Evolutionary conservation across 768 basidiomycete genomes (phyloP), one percentile per base, ranked within the genome.

Genomic region (Russula griseocarnosa): DNA sequence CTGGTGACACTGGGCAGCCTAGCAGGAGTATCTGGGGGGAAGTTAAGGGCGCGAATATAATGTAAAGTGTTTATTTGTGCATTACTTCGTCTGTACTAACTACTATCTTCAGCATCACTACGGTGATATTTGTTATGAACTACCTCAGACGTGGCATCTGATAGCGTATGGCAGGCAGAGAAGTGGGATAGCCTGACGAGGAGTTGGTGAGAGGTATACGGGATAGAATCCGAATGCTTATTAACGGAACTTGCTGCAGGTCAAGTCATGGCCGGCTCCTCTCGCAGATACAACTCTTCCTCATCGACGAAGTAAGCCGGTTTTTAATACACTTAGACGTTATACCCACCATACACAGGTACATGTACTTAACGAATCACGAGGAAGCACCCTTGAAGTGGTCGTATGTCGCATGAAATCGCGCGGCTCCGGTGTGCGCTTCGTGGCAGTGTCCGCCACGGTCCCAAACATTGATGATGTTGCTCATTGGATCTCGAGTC

Each of bases 161-260:
- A 62, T 44, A 24, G 34, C n/a, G 22, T 13, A 22, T 18, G 22
- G 36, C 69, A 94, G 89, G 92, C 90, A 2, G 96, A 99, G 75
- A 99, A 99, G 75, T 95, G 93, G 89, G 96, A 98, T 69, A 90
- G 91, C 55, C 75, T 99, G 61, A 98, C 95, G 7, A 81, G 96
- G 50, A 89, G 86, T 69, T 95, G 90, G 92, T 90, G 44, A 26
- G 75, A 60, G n/a, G 13, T 3, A 52, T 34, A 20, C 46, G 14
- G 24, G 30, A 58, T 24, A 44, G 20, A 18, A 58, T 65, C 52
- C 53, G 50, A 40, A 34, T 38, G 32, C 18, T 54, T 57, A 47
- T 61, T 36, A 36, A 50, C 28, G 55, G n/a, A 65, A 16, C 32
- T 7, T 22, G 5, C 54, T 58, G 42, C 58, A 87, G 87, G 85